These are phyloP conservation scores for Fallopia convolvulus DNA, from an alignment of 148 eudicot genomes.

Conservation along the genomic window DNA sequence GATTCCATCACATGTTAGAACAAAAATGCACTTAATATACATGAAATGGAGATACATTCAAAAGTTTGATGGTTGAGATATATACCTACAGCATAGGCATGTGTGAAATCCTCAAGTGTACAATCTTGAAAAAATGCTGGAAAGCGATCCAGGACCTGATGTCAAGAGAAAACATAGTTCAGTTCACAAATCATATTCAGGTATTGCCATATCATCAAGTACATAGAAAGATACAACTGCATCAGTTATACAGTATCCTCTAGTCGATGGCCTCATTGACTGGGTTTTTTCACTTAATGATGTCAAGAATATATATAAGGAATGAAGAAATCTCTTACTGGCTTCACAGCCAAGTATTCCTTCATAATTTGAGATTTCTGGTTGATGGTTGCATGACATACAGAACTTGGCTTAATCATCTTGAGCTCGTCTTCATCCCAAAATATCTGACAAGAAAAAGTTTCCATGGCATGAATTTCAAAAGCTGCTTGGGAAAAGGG, in stretches of 20 bases:
- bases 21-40: not conserved
- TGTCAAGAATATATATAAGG: not conserved
- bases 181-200: not conserved
- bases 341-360: constrained; percentile 40
- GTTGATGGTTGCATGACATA: constrained; percentile 44
- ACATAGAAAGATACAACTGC: not conserved
- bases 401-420: constrained; percentile 55
- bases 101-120: constrained; percentile 42
- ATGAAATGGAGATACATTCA: not conserved
- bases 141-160: constrained; percentile 49
- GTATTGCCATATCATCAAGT: not conserved
- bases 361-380: constrained; percentile 39
- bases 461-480: not conserved
- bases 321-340: constrained; percentile 28
- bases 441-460: constrained; percentile 40
- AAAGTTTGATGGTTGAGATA: not conserved
- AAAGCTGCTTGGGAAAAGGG: not conserved
- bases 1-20: constrained; percentile 14
- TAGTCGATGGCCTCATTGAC: not conserved
- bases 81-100: constrained; percentile 67
- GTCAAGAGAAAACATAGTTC: constrained; percentile 2
- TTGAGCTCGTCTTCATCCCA: constrained; percentile 60
- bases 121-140: constrained; percentile 40
- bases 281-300: not conserved
- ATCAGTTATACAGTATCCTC: not conserved